Evolutionary conservation across 2,329 filamentous ascomycete genomes (phyloP).

Genomic region (Beauveria rudraprayagi): DNA sequence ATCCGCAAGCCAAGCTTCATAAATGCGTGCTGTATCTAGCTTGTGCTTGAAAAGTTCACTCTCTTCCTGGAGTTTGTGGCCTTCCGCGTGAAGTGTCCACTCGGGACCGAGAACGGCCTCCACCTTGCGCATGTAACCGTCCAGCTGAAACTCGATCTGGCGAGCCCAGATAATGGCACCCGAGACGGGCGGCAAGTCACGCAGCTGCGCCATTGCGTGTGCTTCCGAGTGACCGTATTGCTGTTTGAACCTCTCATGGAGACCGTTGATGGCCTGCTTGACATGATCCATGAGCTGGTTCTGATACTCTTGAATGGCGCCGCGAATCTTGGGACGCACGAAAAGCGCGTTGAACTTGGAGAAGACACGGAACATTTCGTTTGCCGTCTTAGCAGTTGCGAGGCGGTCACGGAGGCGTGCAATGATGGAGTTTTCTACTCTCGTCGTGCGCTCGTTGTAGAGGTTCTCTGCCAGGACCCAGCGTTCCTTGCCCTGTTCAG

Average conservation of each 20-base stretch:
- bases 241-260: conserved; percentile 97
- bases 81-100: conserved; percentile 90
- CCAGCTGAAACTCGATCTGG: conserved; percentile 92
- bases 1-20: conserved; percentile 90
- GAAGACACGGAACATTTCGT: conserved; percentile 99
- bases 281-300: conserved; percentile 97
- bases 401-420: conserved; percentile 84
- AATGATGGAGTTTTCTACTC: conserved; percentile 98
- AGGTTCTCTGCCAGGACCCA: conserved; percentile 93
- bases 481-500: conserved; percentile 76
- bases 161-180: conserved; percentile 96
- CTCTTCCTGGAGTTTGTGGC: conserved; percentile 86
- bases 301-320: conserved; percentile 96
- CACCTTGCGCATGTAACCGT: conserved; percentile 98
- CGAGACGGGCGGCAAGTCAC: conserved; percentile 89
- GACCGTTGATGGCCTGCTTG: conserved; percentile 84
- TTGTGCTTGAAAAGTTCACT: conserved; percentile 94
- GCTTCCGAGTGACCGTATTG: conserved; percentile 98
- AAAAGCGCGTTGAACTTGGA: conserved; percentile 99
- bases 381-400: conserved; percentile 91
- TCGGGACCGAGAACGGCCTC: conserved; percentile 92
- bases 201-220: conserved; percentile 94
- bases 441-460: conserved; percentile 94
- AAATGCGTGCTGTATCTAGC: conserved; percentile 87
- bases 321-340: conserved; percentile 96